Base-by-base conservation (phyloP, 2,329 filamentous ascomycete genomes). In the Alternaria metachromatica region DNA sequence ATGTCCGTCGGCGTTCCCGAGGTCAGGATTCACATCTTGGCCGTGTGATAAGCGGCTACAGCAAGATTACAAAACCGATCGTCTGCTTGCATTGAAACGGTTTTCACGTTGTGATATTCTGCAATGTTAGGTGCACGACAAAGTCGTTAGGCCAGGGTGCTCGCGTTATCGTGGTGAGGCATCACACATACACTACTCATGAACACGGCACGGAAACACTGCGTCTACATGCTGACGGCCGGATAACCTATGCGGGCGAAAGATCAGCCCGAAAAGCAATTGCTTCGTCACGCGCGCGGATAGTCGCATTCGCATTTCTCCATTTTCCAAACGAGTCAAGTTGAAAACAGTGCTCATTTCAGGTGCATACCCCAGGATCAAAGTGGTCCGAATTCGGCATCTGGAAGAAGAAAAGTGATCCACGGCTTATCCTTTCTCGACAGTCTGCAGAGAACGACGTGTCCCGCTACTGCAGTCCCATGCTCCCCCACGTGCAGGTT, bases 381-480 rank as follows among this genome's bases (percentile, higher is more conserved):
- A 37, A 6, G 20, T 37, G 21, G 20, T 37, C 41, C 54, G 25
- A 30, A 56, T 56, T 18, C 25, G 58, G 43, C 26, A 45, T 12
- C 23, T 43, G 21, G 18, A 44, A 44, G 28, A 8, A 44, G 9
- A 57, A 55, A 41, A 33, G 33, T 23, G 46, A 48, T 37, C 49
- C 41, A 54, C 45, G 57, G 28, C n/a, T 43, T 20, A 6, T 54
- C 45, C 26, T 21, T 15, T 54, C 55, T 48, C 4, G 58, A 33
- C 48, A 21, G 9, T 33, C 5, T 51, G 54, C 62, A 57, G 58
- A 55, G 13, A 51, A 30, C 18, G 37, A 46, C 58, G 28, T 23
- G 30, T 28, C 50, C 53, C 50, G 53, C 53, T 59, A 44, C 49
- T 56, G 55, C 60, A 43, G 25, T 53, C 55, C 48, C 58, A 60